Evolutionary conservation across 345 rosid species (phyloP).

Genomic region (Salix purpurea): DNA sequence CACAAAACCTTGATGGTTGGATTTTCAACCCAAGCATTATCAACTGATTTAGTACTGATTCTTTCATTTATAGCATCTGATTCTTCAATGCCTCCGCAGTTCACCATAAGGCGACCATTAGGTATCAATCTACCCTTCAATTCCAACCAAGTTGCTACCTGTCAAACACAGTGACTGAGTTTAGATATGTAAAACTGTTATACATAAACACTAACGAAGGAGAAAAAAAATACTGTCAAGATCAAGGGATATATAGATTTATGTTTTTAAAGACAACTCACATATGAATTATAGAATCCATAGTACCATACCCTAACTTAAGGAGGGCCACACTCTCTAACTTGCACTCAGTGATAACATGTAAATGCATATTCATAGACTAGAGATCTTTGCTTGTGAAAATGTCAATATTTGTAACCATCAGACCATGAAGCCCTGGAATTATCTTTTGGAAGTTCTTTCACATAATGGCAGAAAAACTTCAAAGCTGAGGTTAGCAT

Average conservation of each 20-base stretch:
- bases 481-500: background rate
- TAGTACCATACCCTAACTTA: too few species aligned
- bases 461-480: background rate
- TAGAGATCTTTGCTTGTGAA: too few species aligned
- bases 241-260: too few species aligned
- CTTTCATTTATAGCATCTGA: conserved; percentile 21
- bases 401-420: background rate
- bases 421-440: background rate
- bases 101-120: conserved; percentile 73
- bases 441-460: too few species aligned
- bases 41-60: conserved; percentile 16
- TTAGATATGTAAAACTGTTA: background rate
- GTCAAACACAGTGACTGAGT: conserved; percentile 4
- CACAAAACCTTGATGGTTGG: conserved; percentile 55
- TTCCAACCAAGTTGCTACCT: conserved; percentile 61
- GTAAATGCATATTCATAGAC: too few species aligned
- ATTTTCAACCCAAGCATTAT: conserved; percentile 45
- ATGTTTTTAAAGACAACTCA: too few species aligned
- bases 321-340: too few species aligned
- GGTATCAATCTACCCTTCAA: conserved; percentile 61
- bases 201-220: background rate
- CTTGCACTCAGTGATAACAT: too few species aligned
- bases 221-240: too few species aligned
- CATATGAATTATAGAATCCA: too few species aligned
- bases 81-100: conserved; percentile 62